These are phyloP conservation scores for Datisca glomerata DNA, from an alignment of 306 rosid genomes.

Conservation along the genomic window DNA sequence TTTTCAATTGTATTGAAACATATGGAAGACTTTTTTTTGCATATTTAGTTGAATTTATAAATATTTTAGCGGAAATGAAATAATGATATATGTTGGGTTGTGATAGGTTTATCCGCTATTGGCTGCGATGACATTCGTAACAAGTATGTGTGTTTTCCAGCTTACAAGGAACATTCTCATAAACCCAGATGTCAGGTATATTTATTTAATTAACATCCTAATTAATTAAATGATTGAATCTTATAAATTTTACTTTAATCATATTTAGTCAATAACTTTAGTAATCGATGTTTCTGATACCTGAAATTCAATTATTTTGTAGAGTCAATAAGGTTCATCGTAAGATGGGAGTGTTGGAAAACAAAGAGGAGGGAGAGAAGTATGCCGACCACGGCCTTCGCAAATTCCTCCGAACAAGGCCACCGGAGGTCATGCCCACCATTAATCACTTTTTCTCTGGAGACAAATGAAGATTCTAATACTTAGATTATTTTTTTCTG, in stretches of 20 bases:
- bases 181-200: conserved; percentile 81
- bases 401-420: conserved; percentile 68
- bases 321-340: conserved; percentile 53
- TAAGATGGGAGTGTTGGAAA: conserved; percentile 51
- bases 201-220: neutral
- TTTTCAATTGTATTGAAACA: too few relatives aligned
- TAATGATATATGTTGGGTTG: too few relatives aligned
- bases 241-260: too few relatives aligned
- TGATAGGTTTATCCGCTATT: conserved; percentile 64
- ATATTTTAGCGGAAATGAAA: neutral
- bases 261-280: neutral
- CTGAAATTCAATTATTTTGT: neutral
- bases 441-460: conserved; percentile 63
- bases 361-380: conserved; percentile 68
- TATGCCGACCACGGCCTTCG: conserved; percentile 62
- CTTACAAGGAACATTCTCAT: conserved; percentile 45
- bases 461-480: conserved; percentile 19
- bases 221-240: too few relatives aligned
- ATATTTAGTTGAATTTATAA: too few relatives aligned
- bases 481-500: too few relatives aligned
- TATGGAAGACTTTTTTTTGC: too few relatives aligned
- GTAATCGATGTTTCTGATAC: neutral
- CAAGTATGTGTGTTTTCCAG: conserved; percentile 51
- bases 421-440: conserved; percentile 70
- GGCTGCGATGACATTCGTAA: conserved; percentile 81